Conservation (phyloP, 768 basidiomycete genomes). For the Chalciporus piperatus region DNA sequence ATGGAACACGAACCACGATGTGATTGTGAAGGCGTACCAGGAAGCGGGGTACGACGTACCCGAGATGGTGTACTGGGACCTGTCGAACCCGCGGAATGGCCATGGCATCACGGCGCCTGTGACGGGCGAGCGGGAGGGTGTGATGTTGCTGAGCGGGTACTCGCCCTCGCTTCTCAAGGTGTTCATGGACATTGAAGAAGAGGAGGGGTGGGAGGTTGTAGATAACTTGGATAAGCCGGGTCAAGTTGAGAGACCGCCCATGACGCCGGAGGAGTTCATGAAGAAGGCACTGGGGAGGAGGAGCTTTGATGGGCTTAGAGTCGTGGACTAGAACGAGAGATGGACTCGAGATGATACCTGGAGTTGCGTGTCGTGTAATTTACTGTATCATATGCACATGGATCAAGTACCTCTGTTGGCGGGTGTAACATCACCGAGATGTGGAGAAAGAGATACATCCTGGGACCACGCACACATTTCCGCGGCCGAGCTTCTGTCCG, state of each 20-base stretch:
- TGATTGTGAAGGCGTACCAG: slow-evolving; percentile 50
- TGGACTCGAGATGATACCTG: too few relatives aligned
- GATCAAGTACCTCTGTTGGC: too few relatives aligned
- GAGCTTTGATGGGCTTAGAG: not conserved
- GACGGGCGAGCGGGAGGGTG: slow-evolving; percentile 51
- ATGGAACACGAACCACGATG: slow-evolving; percentile 66
- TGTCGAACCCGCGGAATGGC: slow-evolving; percentile 30
- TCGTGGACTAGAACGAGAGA: not conserved
- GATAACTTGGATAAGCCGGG: not conserved
- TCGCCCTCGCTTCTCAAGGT: slow-evolving; percentile 68
- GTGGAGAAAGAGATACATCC: too few relatives aligned
- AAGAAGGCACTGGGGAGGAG: not conserved
- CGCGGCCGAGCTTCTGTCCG: too few relatives aligned
- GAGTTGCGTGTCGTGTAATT: too few relatives aligned
- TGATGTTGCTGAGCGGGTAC: slow-evolving; percentile 69
- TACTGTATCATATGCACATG: too few relatives aligned
- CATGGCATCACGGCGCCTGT: slow-evolving; percentile 43
- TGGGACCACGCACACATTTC: too few relatives aligned
- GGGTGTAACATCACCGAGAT: too few relatives aligned
- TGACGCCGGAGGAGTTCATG: not conserved
- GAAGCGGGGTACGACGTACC: slow-evolving; percentile 70
- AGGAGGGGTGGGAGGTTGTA: slow-evolving; percentile 38
- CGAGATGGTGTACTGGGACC: slow-evolving; percentile 72
- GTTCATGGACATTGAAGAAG: slow-evolving; percentile 57
- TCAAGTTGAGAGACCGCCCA: not conserved